phyloP scores from a whole-genome alignment of 2,329 filamentous ascomycete species.

The Calonectria pteridis region DNA sequence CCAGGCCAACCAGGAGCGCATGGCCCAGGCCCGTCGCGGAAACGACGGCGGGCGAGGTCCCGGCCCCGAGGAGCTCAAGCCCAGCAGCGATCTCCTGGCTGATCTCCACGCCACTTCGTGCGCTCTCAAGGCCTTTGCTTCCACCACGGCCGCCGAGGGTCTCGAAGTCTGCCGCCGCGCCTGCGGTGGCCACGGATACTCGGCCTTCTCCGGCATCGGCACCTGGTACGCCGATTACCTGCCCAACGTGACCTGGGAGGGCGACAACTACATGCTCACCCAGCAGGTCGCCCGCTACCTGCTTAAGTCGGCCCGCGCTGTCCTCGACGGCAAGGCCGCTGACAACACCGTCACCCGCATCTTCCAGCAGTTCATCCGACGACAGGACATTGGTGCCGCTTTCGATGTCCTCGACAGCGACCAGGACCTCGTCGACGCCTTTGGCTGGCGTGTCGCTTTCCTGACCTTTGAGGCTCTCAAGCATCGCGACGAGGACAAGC shows the following conservation, averaged over 20 bases:
- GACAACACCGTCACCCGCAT: constrained; percentile 61
- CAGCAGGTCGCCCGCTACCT: constrained; percentile 84
- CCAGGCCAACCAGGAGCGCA: constrained; percentile 77
- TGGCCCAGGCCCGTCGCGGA: constrained; percentile 57
- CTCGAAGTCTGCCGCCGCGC: constrained; percentile 81
- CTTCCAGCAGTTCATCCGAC: constrained; percentile 72
- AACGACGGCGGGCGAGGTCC: constrained; percentile 64
- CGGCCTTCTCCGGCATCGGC: constrained; percentile 81
- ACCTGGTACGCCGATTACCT: constrained; percentile 82
- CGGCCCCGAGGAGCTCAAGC: constrained; percentile 75
- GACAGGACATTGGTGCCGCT: constrained; percentile 77
- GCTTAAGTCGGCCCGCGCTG: constrained; percentile 79
- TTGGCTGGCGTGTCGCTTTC: constrained; percentile 80
- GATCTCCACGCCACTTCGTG: constrained; percentile 84
- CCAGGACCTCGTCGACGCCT: constrained; percentile 78
- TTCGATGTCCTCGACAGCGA: constrained; percentile 81
- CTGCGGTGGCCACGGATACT: constrained; percentile 83
- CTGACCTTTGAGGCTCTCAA: constrained; percentile 82
- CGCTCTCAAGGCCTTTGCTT: constrained; percentile 79
- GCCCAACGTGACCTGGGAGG: constrained; percentile 78
- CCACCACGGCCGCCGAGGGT: constrained; percentile 79
- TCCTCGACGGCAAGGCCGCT: constrained; percentile 70
- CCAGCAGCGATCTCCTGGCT: constrained; percentile 75
- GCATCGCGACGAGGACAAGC: constrained; percentile 80
- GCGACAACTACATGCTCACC: constrained; percentile 86